A percentile compares a stretch with the other conserved stretches of the same genome.
Conservation (phyloP, 345 rosid genomes). For the Lepidium africanum region DNA sequence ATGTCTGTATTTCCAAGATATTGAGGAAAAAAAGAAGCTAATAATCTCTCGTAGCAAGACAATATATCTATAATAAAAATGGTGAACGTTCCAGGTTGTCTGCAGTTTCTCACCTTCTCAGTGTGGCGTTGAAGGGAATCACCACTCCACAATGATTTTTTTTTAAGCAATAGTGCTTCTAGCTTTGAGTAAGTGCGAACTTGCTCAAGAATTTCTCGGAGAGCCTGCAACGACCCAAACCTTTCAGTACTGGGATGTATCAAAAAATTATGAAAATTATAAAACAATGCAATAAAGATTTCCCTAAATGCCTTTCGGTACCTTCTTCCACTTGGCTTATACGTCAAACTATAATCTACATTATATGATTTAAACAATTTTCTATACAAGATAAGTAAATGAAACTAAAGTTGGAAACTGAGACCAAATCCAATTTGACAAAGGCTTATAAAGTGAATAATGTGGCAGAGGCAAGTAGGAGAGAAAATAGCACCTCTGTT, state of each 20-base stretch:
- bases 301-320: not conserved
- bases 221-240: slow-evolving; percentile 39
- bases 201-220: slow-evolving; percentile 52
- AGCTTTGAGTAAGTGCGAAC: slow-evolving; percentile 52
- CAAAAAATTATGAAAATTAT: not conserved
- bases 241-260: slow-evolving; percentile 2
- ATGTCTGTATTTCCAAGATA: not conserved
- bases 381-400: not conserved
- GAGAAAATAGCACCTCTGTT: slow-evolving; percentile 43
- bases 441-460: not conserved
- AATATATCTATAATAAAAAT: not conserved
- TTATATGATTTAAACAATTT: not conserved
- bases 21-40: not conserved
- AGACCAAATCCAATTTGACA: not conserved
- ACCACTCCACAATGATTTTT: slow-evolving; percentile 56
- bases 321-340: not conserved
- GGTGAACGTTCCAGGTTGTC: not conserved
- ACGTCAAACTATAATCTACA: not conserved
- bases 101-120: slow-evolving; percentile 49
- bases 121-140: slow-evolving; percentile 53
- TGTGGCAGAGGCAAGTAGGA: not conserved
- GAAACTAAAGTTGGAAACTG: not conserved
- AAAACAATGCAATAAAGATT: not conserved
- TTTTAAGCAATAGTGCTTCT: slow-evolving; percentile 63
- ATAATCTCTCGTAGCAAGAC: not conserved